phyloP scores from a whole-genome alignment of 768 basidiomycete species.

The Trametes villosa region DNA sequence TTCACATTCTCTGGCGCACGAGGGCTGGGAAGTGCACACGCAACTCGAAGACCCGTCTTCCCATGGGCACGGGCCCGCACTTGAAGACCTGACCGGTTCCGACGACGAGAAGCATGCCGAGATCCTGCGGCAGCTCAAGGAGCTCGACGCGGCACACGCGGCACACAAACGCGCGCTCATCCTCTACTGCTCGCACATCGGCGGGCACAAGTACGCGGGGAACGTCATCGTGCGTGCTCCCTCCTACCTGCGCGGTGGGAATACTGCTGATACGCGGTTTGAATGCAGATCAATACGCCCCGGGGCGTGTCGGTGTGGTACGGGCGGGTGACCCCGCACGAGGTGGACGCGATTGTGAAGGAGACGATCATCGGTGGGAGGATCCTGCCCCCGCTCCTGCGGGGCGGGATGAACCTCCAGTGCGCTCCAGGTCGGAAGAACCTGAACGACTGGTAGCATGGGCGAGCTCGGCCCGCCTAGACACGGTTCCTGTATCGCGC shows the following conservation, averaged over 20 bases:
- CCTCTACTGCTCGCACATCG: conserved; percentile 86
- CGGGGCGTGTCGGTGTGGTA: conserved; percentile 90
- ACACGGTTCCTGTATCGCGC: neutral
- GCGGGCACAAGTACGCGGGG: conserved; percentile 92
- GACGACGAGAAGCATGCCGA: conserved; percentile 57
- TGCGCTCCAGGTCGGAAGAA: conserved; percentile 66
- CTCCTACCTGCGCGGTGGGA: too few species aligned
- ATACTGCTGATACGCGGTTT: neutral
- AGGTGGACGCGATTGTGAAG: conserved; percentile 82
- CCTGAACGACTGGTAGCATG: conserved; percentile 70
- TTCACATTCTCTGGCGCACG: conserved; percentile 59
- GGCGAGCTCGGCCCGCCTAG: neutral
- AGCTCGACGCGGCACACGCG: conserved; percentile 50
- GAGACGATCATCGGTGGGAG: conserved; percentile 87
- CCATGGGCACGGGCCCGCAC: conserved; percentile 49
- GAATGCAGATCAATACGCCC: conserved; percentile 78
- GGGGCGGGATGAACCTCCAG: conserved; percentile 87
- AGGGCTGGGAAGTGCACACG: conserved; percentile 78
- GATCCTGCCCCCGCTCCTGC: conserved; percentile 82
- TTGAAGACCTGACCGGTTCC: conserved; percentile 53
- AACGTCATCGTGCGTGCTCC: conserved; percentile 79
- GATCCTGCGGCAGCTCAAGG: conserved; percentile 49
- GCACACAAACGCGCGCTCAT: conserved; percentile 75
- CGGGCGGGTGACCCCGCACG: conserved; percentile 89
- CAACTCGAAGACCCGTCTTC: conserved; percentile 62